Evolutionary conservation across 2,329 filamentous ascomycete genomes (phyloP), one percentile per base, ranked within the genome.

Genomic region (Ploettnerulaceae sp.): DNA sequence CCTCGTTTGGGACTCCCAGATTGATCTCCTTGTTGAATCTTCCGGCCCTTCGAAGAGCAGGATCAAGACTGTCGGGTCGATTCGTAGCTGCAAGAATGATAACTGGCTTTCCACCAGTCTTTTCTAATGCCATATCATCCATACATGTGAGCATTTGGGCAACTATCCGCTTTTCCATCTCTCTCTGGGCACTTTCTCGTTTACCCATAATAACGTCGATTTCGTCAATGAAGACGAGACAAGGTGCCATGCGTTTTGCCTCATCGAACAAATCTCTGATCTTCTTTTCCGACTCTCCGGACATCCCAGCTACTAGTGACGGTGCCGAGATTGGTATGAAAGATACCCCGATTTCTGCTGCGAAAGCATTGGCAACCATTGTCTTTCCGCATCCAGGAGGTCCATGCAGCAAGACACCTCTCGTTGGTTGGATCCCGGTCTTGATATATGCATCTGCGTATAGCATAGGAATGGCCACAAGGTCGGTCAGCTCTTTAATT

Each of bases 1-100:
- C 67, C 59, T 93, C 82, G 53, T 88, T 89, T 0, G 93, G 93
- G 26, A 96, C 87, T 17, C 84, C 84, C 64, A 97, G 82, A 60
- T 90, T 89, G 56, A 96, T 84, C 58, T 89, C 90, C 49, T 81
- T 82, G 57, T 88, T 85, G 62, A 95, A 95, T 41, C 83, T 75
- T 7, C 85, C 90, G 44, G 79, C 82, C 64, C 82, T 76, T 58
- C 84, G 77, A 24, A 94, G 69, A 0, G 82, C 82, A 0, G 89
- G 83, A 60, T 97, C 89, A 26, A 98, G 72, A 57, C 84, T 89
- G 60, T 95, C 89, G 0, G 89, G 86, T 26, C 85, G 76, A 63
- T 95, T 95, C 0, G 91, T 96, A 2, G 93, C 93, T 1, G 90
- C 93, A 40, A 97, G 76, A 11, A 95, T 87, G 24, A 97, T 84